Percentiles rank a stretch among this genome's conserved stretches.
Conservation (phyloP, 2,329 filamentous ascomycete species). For the Colletotrichum eleusines region DNA sequence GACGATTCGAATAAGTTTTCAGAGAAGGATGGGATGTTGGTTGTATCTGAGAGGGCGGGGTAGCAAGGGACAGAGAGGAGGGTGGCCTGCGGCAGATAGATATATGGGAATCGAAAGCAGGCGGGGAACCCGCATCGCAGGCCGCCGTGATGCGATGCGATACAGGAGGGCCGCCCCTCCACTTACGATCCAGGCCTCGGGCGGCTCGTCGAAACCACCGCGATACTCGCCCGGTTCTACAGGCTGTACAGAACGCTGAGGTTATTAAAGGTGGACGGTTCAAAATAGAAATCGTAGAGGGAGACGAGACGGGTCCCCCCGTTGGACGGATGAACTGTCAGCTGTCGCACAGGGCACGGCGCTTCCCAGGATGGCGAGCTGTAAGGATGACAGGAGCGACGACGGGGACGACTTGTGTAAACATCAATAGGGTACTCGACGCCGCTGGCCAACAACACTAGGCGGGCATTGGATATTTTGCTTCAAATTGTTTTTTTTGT, state of each 20-base stretch:
- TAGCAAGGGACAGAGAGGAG: not conserved
- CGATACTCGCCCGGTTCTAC: not conserved
- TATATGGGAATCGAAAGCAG: not conserved
- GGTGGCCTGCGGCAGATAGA: not conserved
- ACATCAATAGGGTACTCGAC: not conserved
- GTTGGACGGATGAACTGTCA: not conserved
- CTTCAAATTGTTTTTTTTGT: not conserved
- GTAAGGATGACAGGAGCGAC: not conserved
- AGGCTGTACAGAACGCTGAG: not conserved
- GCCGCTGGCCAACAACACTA: not conserved
- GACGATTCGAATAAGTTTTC: not conserved
- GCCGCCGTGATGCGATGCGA: slow-evolving; percentile 37
- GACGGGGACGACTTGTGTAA: not conserved
- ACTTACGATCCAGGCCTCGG: not conserved
- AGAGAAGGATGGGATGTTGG: not conserved
- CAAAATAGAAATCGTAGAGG: not conserved
- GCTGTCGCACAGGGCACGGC: not conserved
- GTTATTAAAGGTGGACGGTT: not conserved
- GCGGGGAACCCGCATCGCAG: slow-evolving; percentile 14
- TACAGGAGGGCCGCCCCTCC: not conserved
- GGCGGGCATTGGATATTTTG: not conserved
- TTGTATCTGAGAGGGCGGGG: not conserved
- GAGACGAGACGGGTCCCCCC: not conserved
- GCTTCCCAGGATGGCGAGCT: not conserved
- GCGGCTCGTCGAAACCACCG: not conserved